phyloP scores from a whole-genome alignment of 306 rosid genomes.

The Prunus armeniaca region DNA sequence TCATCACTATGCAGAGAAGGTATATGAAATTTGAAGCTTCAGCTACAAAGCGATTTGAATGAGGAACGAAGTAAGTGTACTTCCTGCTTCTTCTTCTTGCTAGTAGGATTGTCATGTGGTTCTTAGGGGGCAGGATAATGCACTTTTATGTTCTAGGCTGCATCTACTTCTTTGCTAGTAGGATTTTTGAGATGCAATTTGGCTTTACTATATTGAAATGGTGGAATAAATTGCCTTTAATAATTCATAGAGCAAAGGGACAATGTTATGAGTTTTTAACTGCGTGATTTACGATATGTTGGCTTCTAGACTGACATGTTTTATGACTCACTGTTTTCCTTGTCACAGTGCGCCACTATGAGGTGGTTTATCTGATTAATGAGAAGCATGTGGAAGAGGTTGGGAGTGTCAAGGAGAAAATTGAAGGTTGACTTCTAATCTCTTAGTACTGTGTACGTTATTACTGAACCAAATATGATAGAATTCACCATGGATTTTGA shows the following conservation, averaged over 20 bases:
- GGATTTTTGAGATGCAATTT: background rate
- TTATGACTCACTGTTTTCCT: constrained; percentile 22
- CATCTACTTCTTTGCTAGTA: background rate
- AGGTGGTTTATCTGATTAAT: constrained; percentile 78
- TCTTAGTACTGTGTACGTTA: background rate
- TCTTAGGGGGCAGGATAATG: background rate
- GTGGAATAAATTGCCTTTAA: background rate
- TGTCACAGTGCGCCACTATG: constrained; percentile 85
- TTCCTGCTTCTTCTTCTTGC: constrained; percentile 9
- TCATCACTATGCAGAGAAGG: constrained; percentile 51
- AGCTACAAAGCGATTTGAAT: constrained; percentile 50
- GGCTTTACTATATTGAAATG: background rate
- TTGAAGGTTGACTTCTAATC: constrained; percentile 53
- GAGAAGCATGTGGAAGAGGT: constrained; percentile 80
- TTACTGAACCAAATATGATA: background rate
- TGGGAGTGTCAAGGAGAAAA: constrained; percentile 63
- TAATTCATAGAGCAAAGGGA: background rate
- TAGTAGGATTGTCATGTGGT: constrained; percentile 3
- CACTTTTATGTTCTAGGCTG: background rate
- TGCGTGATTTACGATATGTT: background rate
- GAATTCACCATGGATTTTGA: background rate
- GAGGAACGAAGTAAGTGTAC: constrained; percentile 60
- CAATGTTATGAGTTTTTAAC: background rate
- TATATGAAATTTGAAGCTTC: constrained; percentile 71
- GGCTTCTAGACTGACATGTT: background rate